A percentile compares a stretch with the other conserved stretches of the same genome.
These are phyloP conservation scores for Kitagawia praeruptora DNA, from an alignment of 129 eudicot genomes.

Conservation along the genomic window DNA sequence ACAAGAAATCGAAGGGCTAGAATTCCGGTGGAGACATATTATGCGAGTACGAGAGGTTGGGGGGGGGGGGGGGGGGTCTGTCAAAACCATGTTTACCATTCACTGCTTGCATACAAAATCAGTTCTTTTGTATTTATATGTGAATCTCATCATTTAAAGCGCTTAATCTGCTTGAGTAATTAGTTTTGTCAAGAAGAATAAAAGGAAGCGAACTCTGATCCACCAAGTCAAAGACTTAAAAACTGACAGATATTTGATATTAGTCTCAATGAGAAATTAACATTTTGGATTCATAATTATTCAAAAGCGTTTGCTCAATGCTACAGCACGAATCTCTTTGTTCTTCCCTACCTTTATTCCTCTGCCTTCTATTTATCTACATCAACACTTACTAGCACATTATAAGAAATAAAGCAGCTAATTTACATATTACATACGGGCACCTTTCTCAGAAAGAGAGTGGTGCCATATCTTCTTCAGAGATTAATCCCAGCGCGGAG, in stretches of 20 bases:
- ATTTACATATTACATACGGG: neutral
- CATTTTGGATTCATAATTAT: conserved; percentile 22
- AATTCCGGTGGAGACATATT: neutral
- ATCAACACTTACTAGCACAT: conserved; percentile 13
- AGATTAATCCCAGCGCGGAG: neutral
- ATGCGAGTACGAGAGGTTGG: neutral
- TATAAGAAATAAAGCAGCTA: conserved; percentile 13
- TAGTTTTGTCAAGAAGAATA: neutral
- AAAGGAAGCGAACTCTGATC: neutral
- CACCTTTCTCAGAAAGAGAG: conserved; percentile 5
- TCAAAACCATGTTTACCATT: too few species aligned
- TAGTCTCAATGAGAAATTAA: neutral
- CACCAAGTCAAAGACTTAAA: neutral
- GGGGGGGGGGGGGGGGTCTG: too few species aligned
- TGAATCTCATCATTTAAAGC: neutral
- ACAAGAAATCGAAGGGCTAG: neutral
- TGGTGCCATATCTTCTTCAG: conserved; percentile 13
- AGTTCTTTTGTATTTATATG: neutral
- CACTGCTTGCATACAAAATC: neutral
- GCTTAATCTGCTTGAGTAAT: neutral
- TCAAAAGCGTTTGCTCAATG: conserved; percentile 16
- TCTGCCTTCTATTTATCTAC: conserved; percentile 22
- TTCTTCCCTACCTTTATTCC: conserved; percentile 17
- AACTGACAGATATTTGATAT: neutral
- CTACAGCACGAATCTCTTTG: conserved; percentile 32